These are phyloP conservation scores for Alternaria longipes DNA, from an alignment of 2,329 filamentous ascomycete species.

Conservation along the genomic window DNA sequence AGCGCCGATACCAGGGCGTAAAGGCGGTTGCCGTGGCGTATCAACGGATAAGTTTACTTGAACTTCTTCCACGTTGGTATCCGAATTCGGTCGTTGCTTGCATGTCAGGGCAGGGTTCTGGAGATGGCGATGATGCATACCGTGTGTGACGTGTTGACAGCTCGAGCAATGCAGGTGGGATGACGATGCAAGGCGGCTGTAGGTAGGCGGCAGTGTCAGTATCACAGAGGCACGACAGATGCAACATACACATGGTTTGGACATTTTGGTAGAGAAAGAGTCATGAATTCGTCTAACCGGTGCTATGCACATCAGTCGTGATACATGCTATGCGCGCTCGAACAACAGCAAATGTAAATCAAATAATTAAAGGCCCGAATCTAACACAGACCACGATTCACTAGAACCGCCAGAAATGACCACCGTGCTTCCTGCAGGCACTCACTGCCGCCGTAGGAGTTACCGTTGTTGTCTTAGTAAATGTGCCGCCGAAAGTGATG, in stretches of 20 bases:
- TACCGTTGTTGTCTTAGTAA: conserved; percentile 46
- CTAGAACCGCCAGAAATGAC: conserved; percentile 34
- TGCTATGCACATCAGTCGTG: neutral
- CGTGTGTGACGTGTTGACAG: conserved; percentile 2
- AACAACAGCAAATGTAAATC: conserved; percentile 1
- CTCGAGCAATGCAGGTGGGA: conserved; percentile 11
- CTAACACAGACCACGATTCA: neutral
- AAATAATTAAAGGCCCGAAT: neutral
- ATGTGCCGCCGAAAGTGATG: conserved; percentile 47
- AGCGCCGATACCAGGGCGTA: neutral
- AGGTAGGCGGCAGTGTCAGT: neutral
- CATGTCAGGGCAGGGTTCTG: neutral
- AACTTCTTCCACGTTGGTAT: neutral
- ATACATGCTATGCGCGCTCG: neutral
- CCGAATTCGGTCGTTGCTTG: neutral
- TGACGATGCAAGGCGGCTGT: conserved; percentile 8
- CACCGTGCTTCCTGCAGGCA: conserved; percentile 47
- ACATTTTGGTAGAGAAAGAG: neutral
- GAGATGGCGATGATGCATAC: neutral
- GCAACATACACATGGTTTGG: neutral
- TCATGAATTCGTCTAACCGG: neutral
- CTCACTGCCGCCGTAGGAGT: conserved; percentile 49
- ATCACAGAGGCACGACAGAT: neutral
- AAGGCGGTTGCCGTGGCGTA: conserved; percentile 8
- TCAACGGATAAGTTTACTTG: neutral